Evolutionary conservation across 2,329 filamentous ascomycete species (phyloP), one percentile per base, ranked within the genome.

Genomic region (Gaeumannomyces sp.): DNA sequence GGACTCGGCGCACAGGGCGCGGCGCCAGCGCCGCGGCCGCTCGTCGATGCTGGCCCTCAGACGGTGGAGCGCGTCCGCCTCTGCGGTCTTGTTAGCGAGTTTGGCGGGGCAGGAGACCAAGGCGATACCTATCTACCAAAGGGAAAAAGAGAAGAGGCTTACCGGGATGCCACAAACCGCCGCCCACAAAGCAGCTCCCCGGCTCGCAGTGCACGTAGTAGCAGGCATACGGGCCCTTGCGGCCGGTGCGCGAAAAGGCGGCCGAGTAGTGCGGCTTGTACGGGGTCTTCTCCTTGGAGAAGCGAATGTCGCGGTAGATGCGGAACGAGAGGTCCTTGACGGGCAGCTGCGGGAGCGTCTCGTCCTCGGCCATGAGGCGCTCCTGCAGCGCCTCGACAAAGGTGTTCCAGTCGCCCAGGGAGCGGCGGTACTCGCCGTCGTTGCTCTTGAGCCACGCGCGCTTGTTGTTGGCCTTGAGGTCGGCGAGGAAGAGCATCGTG

Each of bases 141-240:
- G 19, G 3, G 19, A 50, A 19, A 22, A n/a, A 8, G 45, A 10
- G 4, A n/a, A n/a, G 45, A 6, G 45, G 8, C 45, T 5, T n/a
- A 53, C 45, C 45, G n/a, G 45, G 91, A 71, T 89, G 85, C 91
- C 91, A 97, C 22, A 96, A 78, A 1, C 93, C 93, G 60, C 91
- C 92, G 65, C 90, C 93, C 58, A 96, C 80, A 70, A 94, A 90
- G 72, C 86, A 89, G 3, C 59, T 60, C 25, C 80, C 81, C 14
- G 93, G 92, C 73, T 94, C 86, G 68, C 91, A 83, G 74, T 96
- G 92, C 27, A 97, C 78, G 77, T 96, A 97, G 78, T 97, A 97
- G 72, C 87, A 89, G 8, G 93, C 93, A 75, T 95, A 96, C 13
- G 90, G 89, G 0, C 92, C 92, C 76, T 97, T 96, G 64, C 90